These are phyloP conservation scores for Solanum boliviense DNA, from an alignment of 257 asterid genomes.

Conservation along the genomic window DNA sequence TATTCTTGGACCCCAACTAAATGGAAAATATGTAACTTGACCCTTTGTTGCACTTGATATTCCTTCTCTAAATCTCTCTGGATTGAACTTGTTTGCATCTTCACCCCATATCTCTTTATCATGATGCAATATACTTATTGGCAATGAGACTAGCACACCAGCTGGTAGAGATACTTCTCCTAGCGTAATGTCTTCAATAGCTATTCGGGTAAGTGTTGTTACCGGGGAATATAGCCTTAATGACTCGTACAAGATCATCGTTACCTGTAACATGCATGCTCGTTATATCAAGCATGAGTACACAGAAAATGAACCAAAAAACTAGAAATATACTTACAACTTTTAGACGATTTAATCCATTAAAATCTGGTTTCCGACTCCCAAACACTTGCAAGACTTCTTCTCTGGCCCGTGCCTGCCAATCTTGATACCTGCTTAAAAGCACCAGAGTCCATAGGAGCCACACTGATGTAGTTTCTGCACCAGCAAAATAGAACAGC, in stretches of 20 bases:
- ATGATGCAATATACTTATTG: constrained; percentile 12
- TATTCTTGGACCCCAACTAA: constrained; percentile 26
- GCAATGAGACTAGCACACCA: constrained; percentile 5
- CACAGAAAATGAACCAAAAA: not conserved
- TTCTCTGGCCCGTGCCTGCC: too few species aligned
- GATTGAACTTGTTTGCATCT: constrained; percentile 19
- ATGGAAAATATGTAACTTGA: constrained; percentile 13
- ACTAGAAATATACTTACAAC: too few species aligned
- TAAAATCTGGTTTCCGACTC: too few species aligned
- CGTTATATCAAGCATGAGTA: not conserved
- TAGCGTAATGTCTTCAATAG: constrained; percentile 2
- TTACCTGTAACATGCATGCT: constrained; percentile 4
- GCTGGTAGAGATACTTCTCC: constrained; percentile 17
- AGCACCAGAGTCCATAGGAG: too few species aligned
- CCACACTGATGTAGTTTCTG: too few species aligned
- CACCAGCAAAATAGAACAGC: too few species aligned
- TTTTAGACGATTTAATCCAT: too few species aligned
- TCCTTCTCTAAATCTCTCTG: constrained; percentile 22
- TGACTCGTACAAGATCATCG: constrained; percentile 12
- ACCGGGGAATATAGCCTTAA: constrained; percentile 24
- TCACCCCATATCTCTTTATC: constrained; percentile 24
- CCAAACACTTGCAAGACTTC: too few species aligned
- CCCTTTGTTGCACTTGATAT: constrained; percentile 3
- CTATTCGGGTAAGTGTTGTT: not conserved
- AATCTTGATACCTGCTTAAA: too few species aligned